Evolutionary conservation across 2,329 filamentous ascomycete species (phyloP).

Genomic region (Colletotrichum sublineola): DNA sequence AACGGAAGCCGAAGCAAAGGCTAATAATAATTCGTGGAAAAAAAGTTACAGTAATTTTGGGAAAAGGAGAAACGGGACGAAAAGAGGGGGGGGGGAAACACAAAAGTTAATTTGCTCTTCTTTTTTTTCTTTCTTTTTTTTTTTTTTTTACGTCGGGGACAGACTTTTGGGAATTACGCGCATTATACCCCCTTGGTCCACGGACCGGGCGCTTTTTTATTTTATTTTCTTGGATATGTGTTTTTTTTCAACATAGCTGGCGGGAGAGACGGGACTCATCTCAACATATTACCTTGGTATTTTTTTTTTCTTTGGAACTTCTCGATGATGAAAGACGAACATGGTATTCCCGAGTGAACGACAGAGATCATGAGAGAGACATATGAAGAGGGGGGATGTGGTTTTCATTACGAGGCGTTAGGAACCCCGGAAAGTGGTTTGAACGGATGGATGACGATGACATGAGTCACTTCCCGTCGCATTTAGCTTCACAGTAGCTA

Average conservation of each 20-base stretch:
- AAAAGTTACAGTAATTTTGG: neutral
- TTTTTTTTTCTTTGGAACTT: neutral
- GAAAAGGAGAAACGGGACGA: neutral
- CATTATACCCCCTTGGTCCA: constrained; percentile 41
- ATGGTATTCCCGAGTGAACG: constrained; percentile 6
- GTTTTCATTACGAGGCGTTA: constrained; percentile 35
- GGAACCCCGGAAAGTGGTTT: neutral
- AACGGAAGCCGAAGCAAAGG: neutral
- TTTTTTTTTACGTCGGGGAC: neutral
- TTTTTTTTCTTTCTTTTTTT: neutral
- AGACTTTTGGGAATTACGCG: constrained; percentile 2
- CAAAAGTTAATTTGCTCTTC: constrained; percentile 26
- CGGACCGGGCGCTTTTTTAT: constrained; percentile 24
- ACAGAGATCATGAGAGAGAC: neutral
- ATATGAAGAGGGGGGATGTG: neutral
- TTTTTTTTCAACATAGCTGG: neutral
- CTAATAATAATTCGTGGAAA: neutral
- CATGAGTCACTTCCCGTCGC: constrained; percentile 4
- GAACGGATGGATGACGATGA: constrained; percentile 2
- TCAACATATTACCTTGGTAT: constrained; percentile 3
- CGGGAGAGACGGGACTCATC: neutral
- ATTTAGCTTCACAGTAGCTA: constrained; percentile 30
- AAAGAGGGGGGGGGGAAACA: constrained; percentile 10
- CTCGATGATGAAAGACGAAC: neutral
- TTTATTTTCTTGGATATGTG: constrained; percentile 7